These are phyloP conservation scores for Penicillium mononematosum DNA, from an alignment of 495 filamentous ascomycete species.

Conservation along the genomic window DNA sequence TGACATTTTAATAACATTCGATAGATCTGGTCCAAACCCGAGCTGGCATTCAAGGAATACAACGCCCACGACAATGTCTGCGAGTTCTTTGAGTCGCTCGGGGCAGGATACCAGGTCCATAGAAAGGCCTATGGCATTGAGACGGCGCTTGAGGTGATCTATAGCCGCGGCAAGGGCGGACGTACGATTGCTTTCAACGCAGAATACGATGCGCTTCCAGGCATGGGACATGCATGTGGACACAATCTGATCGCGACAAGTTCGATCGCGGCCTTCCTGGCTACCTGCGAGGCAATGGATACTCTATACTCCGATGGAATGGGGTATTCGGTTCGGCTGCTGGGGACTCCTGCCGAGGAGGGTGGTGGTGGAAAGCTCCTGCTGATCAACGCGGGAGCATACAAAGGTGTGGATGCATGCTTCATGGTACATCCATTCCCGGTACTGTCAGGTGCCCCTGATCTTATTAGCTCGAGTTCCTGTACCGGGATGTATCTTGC, in stretches of 20 bases:
- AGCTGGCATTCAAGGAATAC: constrained; percentile 53
- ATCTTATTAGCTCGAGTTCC: constrained; percentile 29
- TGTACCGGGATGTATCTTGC: constrained; percentile 47
- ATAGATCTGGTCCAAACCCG: constrained; percentile 50
- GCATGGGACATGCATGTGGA: constrained; percentile 48
- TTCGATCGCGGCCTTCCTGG: constrained; percentile 43
- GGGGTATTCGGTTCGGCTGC: constrained; percentile 33
- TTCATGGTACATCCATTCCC: constrained; percentile 57
- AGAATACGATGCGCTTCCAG: constrained; percentile 54
- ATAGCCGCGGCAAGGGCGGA: constrained; percentile 36
- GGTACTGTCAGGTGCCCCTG: constrained; percentile 25
- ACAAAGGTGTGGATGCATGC: constrained; percentile 45
- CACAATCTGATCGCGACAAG: constrained; percentile 49
- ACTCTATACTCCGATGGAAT: constrained; percentile 7
- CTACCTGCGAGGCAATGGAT: constrained; percentile 36
- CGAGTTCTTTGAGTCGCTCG: constrained; percentile 36
- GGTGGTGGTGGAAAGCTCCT: constrained; percentile 46
- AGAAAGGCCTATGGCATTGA: constrained; percentile 48
- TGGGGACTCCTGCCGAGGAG: constrained; percentile 47
- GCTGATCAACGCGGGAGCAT: constrained; percentile 51
- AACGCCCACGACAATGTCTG: constrained; percentile 53
- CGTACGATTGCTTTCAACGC: constrained; percentile 47
- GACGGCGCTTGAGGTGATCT: constrained; percentile 56
- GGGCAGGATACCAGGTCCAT: constrained; percentile 30
- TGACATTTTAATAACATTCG: not conserved